Conservation (phyloP, 352 stramenopile genomes). For the Globisporangium takayamanum region DNA sequence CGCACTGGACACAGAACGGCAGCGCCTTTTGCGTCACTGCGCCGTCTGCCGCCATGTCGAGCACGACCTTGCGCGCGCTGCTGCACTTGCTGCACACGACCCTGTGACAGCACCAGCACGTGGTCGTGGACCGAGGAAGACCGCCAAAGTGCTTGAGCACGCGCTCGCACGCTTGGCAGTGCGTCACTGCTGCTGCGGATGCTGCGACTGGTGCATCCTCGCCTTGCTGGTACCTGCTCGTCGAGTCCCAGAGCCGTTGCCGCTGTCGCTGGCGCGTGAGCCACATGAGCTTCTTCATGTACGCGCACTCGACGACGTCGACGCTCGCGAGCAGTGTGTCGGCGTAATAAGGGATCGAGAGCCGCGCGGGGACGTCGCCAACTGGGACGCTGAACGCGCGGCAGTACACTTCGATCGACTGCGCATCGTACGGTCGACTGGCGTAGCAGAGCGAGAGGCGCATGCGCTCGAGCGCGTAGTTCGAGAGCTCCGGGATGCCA, state of each 20-base stretch:
- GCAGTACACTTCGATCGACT: slow-evolving; percentile 22
- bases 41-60: slow-evolving; percentile 24
- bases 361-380: slow-evolving; percentile 15
- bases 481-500: slow-evolving; percentile 8
- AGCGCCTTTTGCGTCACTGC: slow-evolving; percentile 34
- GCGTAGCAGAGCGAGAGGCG: slow-evolving; percentile 25
- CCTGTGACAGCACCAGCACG: slow-evolving; percentile 1
- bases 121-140: not conserved
- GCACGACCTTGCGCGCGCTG: slow-evolving; percentile 11
- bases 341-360: slow-evolving; percentile 16
- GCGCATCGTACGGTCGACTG: slow-evolving; percentile 12
- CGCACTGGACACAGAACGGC: slow-evolving; percentile 55
- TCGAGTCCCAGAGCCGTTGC: not conserved
- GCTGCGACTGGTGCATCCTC: not conserved
- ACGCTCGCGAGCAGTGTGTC: slow-evolving; percentile 15
- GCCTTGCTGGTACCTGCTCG: not conserved
- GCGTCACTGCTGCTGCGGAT: slow-evolving; percentile 11
- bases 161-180: slow-evolving; percentile 9
- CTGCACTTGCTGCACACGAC: slow-evolving; percentile 1
- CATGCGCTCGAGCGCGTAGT: slow-evolving; percentile 16
- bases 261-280: too few relatives aligned
- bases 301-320: too few relatives aligned
- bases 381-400: slow-evolving; percentile 18
- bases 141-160: slow-evolving; percentile 4
- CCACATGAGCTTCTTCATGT: too few relatives aligned